Evolutionary conservation across 1,139 yeast species (phyloP).

Genomic region (Blastobotrys petasosporus): DNA sequence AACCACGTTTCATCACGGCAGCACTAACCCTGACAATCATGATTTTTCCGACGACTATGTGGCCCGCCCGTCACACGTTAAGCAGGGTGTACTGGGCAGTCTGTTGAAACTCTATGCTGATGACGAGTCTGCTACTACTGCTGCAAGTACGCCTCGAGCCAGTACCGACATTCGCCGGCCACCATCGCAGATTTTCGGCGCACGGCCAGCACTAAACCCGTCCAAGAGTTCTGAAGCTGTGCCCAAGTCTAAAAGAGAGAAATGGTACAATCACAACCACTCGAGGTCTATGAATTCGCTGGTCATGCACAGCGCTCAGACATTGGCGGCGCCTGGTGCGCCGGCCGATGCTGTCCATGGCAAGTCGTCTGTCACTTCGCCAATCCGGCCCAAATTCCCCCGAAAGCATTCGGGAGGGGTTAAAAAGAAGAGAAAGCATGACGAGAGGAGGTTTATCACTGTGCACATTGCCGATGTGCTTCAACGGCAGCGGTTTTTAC

Average conservation of each 20-base stretch:
- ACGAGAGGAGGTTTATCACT: constrained; percentile 58
- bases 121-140: constrained; percentile 19
- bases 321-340: constrained; percentile 24
- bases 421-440: constrained; percentile 32
- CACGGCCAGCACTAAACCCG: constrained; percentile 4
- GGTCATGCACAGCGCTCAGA: constrained; percentile 21
- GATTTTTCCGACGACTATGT: constrained; percentile 42
- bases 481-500: constrained; percentile 77
- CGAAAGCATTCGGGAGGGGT: constrained; percentile 15
- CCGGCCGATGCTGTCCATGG: constrained; percentile 1
- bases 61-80: constrained; percentile 68
- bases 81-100: constrained; percentile 79
- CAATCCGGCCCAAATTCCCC: constrained; percentile 18
- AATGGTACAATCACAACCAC: constrained; percentile 26
- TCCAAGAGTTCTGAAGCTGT: constrained; percentile 4
- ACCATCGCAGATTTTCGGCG: background rate
- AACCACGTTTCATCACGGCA: background rate
- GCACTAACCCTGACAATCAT: background rate
- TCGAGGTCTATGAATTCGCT: constrained; percentile 21
- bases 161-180: constrained; percentile 2
- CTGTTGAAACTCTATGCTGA: constrained; percentile 60
- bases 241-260: constrained; percentile 16
- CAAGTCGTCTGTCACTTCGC: constrained; percentile 7
- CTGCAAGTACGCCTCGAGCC: constrained; percentile 4
- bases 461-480: constrained; percentile 85